Base-by-base conservation (phyloP, 1,284 basidiomycete genomes). In the Ustilago lituana region DNA sequence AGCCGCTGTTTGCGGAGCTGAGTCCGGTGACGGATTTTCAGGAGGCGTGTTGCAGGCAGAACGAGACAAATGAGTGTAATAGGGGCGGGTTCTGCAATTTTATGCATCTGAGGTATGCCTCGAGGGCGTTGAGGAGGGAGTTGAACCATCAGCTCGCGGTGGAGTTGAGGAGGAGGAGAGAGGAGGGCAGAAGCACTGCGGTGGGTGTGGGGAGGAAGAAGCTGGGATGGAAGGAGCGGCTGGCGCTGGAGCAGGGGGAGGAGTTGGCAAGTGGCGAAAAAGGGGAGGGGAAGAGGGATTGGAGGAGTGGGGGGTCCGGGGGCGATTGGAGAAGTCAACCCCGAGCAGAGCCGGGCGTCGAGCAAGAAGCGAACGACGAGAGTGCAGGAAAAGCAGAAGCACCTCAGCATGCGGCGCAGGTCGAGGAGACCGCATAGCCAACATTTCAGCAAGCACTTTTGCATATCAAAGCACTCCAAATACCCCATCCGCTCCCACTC, bases 1-100 rank as follows among this genome's bases (percentile, higher is more conserved):
- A 76, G 89, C 96, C 96, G 4, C 85, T 99, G n/a, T 95, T 95
- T 78, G 93, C 93, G n/a, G 96, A 99, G 80, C 87, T 99, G 22
- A 95, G 93, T 1, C 96, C 96, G 5, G 96, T 99, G 14, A 98
- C 94, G 29, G 96, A 99, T 84, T 99, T 99, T 83, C 89, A 95
- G 50, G 96, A 99, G 84, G 95, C 95, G 0, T 98, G 96, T 83
- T 99, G 96, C 83, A 87, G 96, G 43, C 96, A 98, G 83, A 77
- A 82, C 60, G 80, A 82, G 56, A 80, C 76, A 74, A 94, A 95
- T 10, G 93, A 98, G 38, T 84, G 83, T 73, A 80, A 83, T 53
- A 74, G 83, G 10, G 83, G 82, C 15, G 80, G 80, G 1, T 94
- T 97, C 84, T 99, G 95, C 85, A 99, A 99, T 84, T 99, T 98